Evolutionary conservation across 108 stramenopile species (phyloP).

Genomic region (Asterionellopsis glacialis): DNA sequence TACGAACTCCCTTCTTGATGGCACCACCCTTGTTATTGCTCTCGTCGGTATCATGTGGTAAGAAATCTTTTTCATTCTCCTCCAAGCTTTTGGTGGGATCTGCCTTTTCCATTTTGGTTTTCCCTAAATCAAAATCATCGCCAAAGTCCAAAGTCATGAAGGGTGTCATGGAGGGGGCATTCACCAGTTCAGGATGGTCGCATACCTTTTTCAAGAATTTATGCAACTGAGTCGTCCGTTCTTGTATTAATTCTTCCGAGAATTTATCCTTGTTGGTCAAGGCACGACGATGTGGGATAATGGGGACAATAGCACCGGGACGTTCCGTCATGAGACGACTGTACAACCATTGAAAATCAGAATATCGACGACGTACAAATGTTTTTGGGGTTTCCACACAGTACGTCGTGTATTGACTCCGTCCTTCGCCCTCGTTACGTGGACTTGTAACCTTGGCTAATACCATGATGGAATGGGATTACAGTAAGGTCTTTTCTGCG

Average conservation of each 20-base stretch:
- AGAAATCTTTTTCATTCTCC: conserved; percentile 22
- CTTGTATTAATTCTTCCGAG: conserved; percentile 67
- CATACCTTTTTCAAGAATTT: conserved; percentile 68
- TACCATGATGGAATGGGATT: too few species aligned
- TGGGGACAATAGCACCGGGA: conserved; percentile 88
- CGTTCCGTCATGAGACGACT: conserved; percentile 68
- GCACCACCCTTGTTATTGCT: not conserved
- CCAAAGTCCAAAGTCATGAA: conserved; percentile 70
- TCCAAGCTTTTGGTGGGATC: conserved; percentile 13
- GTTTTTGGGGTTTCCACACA: conserved; percentile 23
- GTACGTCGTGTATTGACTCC: conserved; percentile 55
- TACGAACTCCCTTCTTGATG: conserved; percentile 35
- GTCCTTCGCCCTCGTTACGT: conserved; percentile 58
- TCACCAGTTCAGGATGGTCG: conserved; percentile 66
- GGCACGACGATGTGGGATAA: conserved; percentile 84
- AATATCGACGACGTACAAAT: conserved; percentile 76
- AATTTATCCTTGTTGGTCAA: conserved; percentile 57
- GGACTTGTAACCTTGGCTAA: conserved; percentile 43
- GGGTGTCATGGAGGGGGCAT: conserved; percentile 55
- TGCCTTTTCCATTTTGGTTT: conserved; percentile 31
- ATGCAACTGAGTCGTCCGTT: conserved; percentile 71
- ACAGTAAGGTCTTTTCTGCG: too few species aligned
- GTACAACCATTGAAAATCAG: conserved; percentile 93
- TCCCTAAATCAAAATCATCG: conserved; percentile 44
- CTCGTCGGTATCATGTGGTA: not conserved